Percentiles rank a stretch among this genome's conserved stretches.
phyloP scores from a whole-genome alignment of 2,329 filamentous ascomycete genomes.

The Drechslera avenae region DNA sequence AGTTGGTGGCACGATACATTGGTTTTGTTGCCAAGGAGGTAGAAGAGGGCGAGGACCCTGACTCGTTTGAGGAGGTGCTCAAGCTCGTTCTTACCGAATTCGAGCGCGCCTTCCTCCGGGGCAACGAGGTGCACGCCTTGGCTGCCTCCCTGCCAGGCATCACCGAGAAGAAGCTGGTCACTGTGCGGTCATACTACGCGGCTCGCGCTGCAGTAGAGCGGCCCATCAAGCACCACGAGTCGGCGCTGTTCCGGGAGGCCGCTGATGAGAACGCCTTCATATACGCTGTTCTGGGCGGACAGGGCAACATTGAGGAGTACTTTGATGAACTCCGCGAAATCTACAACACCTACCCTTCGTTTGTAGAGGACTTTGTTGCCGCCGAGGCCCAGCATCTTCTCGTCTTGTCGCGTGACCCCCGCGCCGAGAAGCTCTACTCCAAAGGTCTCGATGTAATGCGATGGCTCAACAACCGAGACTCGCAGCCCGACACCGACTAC shows the following conservation, averaged over 20 bases:
- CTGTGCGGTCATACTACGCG: slow-evolving; percentile 89
- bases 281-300: slow-evolving; percentile 94
- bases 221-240: slow-evolving; percentile 89
- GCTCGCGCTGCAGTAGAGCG: slow-evolving; percentile 83
- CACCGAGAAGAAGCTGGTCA: slow-evolving; percentile 86
- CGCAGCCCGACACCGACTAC: slow-evolving; percentile 92
- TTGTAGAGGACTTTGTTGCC: slow-evolving; percentile 83
- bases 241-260: slow-evolving; percentile 86
- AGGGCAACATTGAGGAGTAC: slow-evolving; percentile 99
- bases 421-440: slow-evolving; percentile 91
- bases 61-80: slow-evolving; percentile 89
- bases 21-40: slow-evolving; percentile 88
- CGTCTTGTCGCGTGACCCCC: slow-evolving; percentile 77
- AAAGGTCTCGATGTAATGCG: slow-evolving; percentile 95
- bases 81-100: slow-evolving; percentile 95
- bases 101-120: slow-evolving; percentile 89
- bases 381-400: slow-evolving; percentile 87
- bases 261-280: slow-evolving; percentile 82
- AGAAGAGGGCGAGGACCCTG: slow-evolving; percentile 89
- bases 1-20: slow-evolving; percentile 92
- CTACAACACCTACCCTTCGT: slow-evolving; percentile 87
- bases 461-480: slow-evolving; percentile 88
- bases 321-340: slow-evolving; percentile 96
- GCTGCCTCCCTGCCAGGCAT: slow-evolving; percentile 87
- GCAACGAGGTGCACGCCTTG: slow-evolving; percentile 94